Evolutionary conservation across 306 rosid genomes (phyloP).

Genomic region (Fragaria nilgerrensis): DNA sequence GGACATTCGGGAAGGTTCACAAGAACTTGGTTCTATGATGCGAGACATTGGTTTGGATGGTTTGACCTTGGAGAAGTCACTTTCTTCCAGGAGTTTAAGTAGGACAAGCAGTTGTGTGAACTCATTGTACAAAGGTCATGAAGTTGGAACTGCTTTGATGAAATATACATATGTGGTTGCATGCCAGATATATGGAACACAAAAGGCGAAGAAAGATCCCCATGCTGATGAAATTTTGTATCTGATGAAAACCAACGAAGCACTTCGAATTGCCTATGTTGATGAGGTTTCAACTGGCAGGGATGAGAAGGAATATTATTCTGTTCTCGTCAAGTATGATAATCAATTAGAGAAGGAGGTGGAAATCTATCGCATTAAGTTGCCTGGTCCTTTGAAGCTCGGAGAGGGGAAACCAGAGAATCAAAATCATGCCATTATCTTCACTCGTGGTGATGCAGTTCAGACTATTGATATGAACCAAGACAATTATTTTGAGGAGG

Average conservation of each 20-base stretch:
- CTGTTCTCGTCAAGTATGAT: conserved; percentile 88
- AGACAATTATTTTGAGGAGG: conserved; percentile 93
- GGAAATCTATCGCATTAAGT: conserved; percentile 76
- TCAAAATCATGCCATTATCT: conserved; percentile 87
- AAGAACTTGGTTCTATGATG: conserved; percentile 70
- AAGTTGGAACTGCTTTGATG: conserved; percentile 89
- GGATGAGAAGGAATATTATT: conserved; percentile 60
- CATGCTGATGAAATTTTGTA: conserved; percentile 72
- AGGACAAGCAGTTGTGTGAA: conserved; percentile 61
- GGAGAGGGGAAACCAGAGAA: conserved; percentile 98
- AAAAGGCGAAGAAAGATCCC: conserved; percentile 75
- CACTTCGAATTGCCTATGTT: conserved; percentile 80
- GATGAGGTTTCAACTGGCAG: conserved; percentile 72
- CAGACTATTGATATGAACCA: conserved; percentile 96
- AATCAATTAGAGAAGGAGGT: conserved; percentile 65
- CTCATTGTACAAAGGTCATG: conserved; percentile 84
- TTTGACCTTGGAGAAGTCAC: conserved; percentile 40
- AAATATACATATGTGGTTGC: conserved; percentile 91
- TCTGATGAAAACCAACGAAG: conserved; percentile 69
- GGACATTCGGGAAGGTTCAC: conserved; percentile 92
- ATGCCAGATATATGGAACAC: conserved; percentile 94
- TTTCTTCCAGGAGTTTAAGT: conserved; percentile 55
- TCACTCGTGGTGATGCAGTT: conserved; percentile 94
- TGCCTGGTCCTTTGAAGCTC: conserved; percentile 84
- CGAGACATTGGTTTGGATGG: conserved; percentile 42